Evolutionary conservation across 73 alveolate species (phyloP).

Genomic region (Durusdinium trenchii): DNA sequence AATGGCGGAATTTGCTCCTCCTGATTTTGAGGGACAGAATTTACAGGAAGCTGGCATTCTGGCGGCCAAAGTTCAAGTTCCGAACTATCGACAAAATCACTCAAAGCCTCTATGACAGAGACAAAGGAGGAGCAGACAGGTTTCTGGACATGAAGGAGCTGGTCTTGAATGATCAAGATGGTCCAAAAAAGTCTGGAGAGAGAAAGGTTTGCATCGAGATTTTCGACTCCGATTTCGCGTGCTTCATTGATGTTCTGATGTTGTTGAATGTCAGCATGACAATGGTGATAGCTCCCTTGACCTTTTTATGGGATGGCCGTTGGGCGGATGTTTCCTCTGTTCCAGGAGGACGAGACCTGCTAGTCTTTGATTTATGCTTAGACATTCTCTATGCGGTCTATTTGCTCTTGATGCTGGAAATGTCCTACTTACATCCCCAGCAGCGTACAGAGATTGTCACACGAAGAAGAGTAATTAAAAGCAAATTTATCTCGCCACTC

Average conservation of each 20-base stretch:
- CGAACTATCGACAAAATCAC: constrained; percentile 28
- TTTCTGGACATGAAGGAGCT: constrained; percentile 88
- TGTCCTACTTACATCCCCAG: constrained; percentile 83
- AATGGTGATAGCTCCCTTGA: constrained; percentile 82
- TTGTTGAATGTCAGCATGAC: constrained; percentile 53
- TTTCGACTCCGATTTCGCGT: constrained; percentile 65
- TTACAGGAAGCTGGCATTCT: constrained; percentile 52
- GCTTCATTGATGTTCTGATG: constrained; percentile 80
- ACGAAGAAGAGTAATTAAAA: constrained; percentile 30
- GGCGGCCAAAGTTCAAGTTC: constrained; percentile 84
- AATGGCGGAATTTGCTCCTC: constrained; percentile 51
- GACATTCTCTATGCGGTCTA: constrained; percentile 5
- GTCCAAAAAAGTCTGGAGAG: neutral
- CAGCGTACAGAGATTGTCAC: constrained; percentile 66
- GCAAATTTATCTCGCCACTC: constrained; percentile 39
- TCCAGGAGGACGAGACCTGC: constrained; percentile 47
- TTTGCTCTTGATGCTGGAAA: constrained; percentile 36
- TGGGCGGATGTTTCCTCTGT: constrained; percentile 60
- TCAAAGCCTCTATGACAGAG: neutral
- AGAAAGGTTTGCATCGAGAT: constrained; percentile 63
- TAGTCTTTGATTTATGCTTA: neutral
- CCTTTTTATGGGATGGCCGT: constrained; percentile 90
- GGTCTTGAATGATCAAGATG: constrained; percentile 83
- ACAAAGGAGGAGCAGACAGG: constrained; percentile 20
- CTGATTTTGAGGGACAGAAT: constrained; percentile 38